A percentile compares a stretch with the other conserved stretches of the same genome.
Evolutionary conservation across 441 rosid genomes (phyloP).

Genomic region (Adansonia madagascariensis): DNA sequence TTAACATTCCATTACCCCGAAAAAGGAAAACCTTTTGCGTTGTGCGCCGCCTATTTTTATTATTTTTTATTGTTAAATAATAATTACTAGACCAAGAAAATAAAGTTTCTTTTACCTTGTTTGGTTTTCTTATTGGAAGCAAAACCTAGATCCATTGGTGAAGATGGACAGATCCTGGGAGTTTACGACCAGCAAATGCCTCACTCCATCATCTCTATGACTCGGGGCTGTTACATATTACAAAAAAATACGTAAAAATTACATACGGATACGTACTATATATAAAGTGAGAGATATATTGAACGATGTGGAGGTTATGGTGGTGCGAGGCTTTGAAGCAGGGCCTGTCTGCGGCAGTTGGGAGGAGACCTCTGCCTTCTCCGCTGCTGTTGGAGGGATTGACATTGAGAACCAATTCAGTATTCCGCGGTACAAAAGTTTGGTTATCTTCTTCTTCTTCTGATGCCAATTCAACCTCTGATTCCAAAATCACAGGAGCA

Average conservation of each 20-base stretch:
- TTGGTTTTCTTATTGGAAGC: neutral
- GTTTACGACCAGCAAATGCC: neutral
- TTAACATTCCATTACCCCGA: too few relatives aligned
- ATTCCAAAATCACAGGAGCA: slow-evolving; percentile 5
- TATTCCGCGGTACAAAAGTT: neutral
- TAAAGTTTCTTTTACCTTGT: neutral
- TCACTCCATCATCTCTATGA: neutral
- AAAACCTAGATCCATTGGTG: neutral
- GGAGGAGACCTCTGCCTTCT: slow-evolving; percentile 17
- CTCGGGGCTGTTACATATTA: too few relatives aligned
- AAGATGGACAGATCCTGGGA: slow-evolving; percentile 4
- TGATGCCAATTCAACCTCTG: slow-evolving; percentile 6
- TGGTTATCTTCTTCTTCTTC: slow-evolving; percentile 10
- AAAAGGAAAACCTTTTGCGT: too few relatives aligned
- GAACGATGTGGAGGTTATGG: slow-evolving; percentile 46
- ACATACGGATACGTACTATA: neutral
- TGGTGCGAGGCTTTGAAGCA: slow-evolving; percentile 33
- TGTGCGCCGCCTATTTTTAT: too few relatives aligned
- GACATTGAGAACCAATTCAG: neutral
- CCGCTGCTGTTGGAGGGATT: neutral
- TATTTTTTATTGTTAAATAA: neutral
- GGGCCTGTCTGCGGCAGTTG: slow-evolving; percentile 18
- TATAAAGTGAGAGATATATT: neutral
- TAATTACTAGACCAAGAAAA: neutral
- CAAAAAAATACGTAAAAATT: neutral